Percentiles rank a stretch among this genome's conserved stretches.
Evolutionary conservation across 345 rosid genomes (phyloP).

Genomic region (Lepidium aucheri): DNA sequence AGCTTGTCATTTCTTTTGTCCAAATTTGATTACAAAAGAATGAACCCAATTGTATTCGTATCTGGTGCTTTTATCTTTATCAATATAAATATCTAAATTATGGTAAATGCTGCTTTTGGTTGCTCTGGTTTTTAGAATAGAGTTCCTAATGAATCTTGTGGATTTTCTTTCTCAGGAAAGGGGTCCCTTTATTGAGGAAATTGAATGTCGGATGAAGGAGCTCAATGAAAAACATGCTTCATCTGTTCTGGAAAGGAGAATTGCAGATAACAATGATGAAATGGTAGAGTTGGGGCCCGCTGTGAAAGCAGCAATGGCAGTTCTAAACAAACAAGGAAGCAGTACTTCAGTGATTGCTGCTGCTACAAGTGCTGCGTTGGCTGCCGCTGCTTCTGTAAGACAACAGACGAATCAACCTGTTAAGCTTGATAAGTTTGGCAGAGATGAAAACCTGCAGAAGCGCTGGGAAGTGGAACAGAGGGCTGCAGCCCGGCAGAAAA

Average conservation of each 20-base stretch:
- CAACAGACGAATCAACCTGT: conserved; percentile 52
- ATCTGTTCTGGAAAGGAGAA: conserved; percentile 67
- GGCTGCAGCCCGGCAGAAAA: conserved; percentile 71
- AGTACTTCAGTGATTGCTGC: conserved; percentile 49
- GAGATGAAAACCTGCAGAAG: conserved; percentile 82
- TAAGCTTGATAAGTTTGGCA: conserved; percentile 91
- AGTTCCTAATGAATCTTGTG: neutral
- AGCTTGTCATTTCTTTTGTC: neutral
- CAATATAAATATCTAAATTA: neutral
- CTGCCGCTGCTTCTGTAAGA: conserved; percentile 59
- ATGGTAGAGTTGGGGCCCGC: conserved; percentile 80
- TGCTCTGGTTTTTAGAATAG: neutral
- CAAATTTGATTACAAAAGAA: neutral
- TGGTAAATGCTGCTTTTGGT: neutral
- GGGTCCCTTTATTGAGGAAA: conserved; percentile 82
- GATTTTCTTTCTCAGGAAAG: conserved; percentile 46
- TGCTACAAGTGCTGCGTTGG: conserved; percentile 68
- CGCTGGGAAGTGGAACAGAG: conserved; percentile 71
- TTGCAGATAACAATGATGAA: conserved; percentile 76
- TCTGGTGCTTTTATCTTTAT: neutral
- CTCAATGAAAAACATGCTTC: conserved; percentile 71
- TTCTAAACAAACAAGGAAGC: conserved; percentile 57
- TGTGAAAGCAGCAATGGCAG: conserved; percentile 65
- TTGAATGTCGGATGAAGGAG: conserved; percentile 81
- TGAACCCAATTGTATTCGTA: neutral